Evolutionary conservation across 2,329 filamentous ascomycete species (phyloP).

Genomic region (Trichoderma aggressivum): DNA sequence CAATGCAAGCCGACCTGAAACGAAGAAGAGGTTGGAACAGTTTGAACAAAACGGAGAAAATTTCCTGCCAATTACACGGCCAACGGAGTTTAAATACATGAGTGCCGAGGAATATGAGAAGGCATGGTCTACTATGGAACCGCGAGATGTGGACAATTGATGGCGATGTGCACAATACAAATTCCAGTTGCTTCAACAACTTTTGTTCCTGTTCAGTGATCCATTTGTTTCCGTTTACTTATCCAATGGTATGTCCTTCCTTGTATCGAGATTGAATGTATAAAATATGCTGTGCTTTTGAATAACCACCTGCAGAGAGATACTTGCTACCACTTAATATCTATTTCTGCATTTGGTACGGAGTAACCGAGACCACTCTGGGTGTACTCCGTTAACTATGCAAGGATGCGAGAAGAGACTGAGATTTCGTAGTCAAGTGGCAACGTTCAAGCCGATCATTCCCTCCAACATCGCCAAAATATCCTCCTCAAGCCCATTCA

Average conservation of each 20-base stretch:
- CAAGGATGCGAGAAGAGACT: not conserved
- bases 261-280: not conserved
- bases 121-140: not conserved
- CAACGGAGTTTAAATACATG: not conserved
- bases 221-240: no score
- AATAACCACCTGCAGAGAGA: not conserved
- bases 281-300: not conserved
- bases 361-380: not conserved
- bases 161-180: not conserved
- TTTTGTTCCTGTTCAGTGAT: no score
- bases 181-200: not conserved
- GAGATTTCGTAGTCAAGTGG: not conserved
- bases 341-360: no score
- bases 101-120: not conserved
- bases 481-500: not conserved
- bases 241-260: no score
- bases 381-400: not conserved
- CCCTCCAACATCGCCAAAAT: not conserved
- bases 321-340: not conserved
- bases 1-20: constrained; percentile 49
- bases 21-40: constrained; percentile 47
- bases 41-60: constrained; percentile 38
- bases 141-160: not conserved
- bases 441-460: not conserved
- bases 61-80: not conserved